Percentiles rank a stretch among this genome's conserved stretches.
Conservation (phyloP, 352 stramenopile species). For the Globisporangium sylvaticum region DNA sequence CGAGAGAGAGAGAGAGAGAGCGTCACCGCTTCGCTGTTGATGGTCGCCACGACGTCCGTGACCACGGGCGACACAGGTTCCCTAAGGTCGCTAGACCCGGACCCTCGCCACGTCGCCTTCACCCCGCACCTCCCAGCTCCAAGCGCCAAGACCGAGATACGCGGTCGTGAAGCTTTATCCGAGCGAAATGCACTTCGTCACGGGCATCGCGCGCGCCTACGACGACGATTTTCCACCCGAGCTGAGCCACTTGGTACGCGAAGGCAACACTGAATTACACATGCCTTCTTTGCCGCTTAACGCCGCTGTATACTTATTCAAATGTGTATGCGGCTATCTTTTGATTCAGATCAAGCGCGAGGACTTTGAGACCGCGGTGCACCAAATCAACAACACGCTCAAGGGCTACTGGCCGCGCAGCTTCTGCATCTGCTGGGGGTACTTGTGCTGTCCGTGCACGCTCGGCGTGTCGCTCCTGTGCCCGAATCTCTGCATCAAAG, state of each 20-base stretch:
- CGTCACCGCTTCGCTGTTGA: not conserved
- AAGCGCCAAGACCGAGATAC: constrained; percentile 24
- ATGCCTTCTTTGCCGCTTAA: no score
- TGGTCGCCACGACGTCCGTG: constrained; percentile 7
- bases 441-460: constrained; percentile 61
- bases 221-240: constrained; percentile 69
- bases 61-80: not conserved
- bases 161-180: constrained; percentile 47
- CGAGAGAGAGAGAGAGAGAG: no score
- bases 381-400: constrained; percentile 85
- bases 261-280: no score
- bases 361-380: constrained; percentile 70
- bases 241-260: constrained; percentile 47
- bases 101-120: not conserved
- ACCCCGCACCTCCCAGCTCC: not conserved
- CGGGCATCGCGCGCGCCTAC: constrained; percentile 61
- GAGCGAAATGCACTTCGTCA: constrained; percentile 64
- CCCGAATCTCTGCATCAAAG: constrained; percentile 69
- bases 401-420: constrained; percentile 79
- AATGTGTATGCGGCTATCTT: not conserved
- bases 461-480: constrained; percentile 60
- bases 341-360: constrained; percentile 35
- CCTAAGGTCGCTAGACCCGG: not conserved
- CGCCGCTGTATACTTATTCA: no score
- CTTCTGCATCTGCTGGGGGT: constrained; percentile 71